Evolutionary conservation across 306 rosid species (phyloP).

Genomic region (Lotus japonicus): DNA sequence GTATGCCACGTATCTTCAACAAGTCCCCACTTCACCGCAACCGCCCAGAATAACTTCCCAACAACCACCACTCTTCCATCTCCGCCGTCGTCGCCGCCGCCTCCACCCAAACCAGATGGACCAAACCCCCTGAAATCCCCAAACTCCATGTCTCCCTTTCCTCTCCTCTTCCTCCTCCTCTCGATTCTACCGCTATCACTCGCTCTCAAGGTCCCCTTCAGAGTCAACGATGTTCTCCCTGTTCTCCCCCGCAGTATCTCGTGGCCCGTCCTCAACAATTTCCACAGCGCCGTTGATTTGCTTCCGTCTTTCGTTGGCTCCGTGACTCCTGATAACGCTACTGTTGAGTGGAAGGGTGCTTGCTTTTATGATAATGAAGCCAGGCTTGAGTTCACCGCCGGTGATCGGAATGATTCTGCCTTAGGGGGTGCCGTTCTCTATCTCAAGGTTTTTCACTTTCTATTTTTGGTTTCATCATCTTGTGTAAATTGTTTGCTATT

Average conservation of each 20-base stretch:
- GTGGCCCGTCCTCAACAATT: constrained; percentile 87
- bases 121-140: background rate
- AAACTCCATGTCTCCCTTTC: constrained; percentile 23
- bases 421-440: constrained; percentile 82
- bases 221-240: constrained; percentile 74
- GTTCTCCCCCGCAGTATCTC: constrained; percentile 77
- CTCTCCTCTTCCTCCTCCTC: constrained; percentile 1
- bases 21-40: constrained; percentile 3
- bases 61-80: background rate
- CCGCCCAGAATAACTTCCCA: background rate
- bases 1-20: constrained; percentile 8
- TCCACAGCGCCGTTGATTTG: constrained; percentile 92
- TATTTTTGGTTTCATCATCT: background rate
- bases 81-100: background rate
- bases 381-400: constrained; percentile 44
- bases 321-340: constrained; percentile 53
- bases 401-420: constrained; percentile 24
- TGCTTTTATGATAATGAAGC: constrained; percentile 78
- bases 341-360: constrained; percentile 77
- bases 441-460: constrained; percentile 63
- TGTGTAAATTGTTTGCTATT: background rate
- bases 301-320: constrained; percentile 82
- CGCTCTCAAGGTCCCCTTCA: constrained; percentile 66
- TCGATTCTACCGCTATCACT: constrained; percentile 30
- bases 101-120: constrained; percentile 23